Evolutionary conservation across 371 early-diverging fungal genomes (phyloP), one percentile per base, ranked within the genome.

Genomic region (Apophysomyces sp.): DNA sequence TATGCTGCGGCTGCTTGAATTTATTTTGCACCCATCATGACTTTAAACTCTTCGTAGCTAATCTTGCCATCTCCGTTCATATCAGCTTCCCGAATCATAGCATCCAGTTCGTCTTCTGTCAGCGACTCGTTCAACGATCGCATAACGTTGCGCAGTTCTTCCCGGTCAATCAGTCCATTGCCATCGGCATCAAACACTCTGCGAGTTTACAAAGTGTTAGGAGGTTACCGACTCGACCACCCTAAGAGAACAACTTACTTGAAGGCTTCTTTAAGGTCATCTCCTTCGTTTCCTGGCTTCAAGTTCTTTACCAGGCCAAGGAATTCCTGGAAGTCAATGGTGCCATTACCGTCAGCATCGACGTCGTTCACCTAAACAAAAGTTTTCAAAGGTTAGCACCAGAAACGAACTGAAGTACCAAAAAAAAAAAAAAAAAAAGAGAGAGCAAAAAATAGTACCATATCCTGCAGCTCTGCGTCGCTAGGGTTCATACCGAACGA

Each of bases 291-390:
- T 28, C 66, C 78, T n/a, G 68, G 37, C 41, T 73, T 73, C 29
- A 75, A 60, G 60, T 71, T 69, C 56, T 94, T 91, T 89, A 94
- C 93, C 86, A 96, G 86, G 32, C 92, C 87, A 63, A 94, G 72
- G 76, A 97, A 95, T 72, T 96, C 96, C 52, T 88, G 78, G 66
- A 95, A 95, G 74, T 96, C 97, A 64, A 96, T 92, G 55, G 84
- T 91, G 59, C 95, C 95, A 72, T 94, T 93, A 63, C 94, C 92
- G 81, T 95, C 93, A 51, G 92, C 89, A 79, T 97, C 97, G 29
- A 94, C 92, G 70, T 95, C 91, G 74, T 89, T 91, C 66, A 98
- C 89, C 80, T 79, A 49, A 11, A 15, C 18, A n/a, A 12, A 82
- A 34, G n/a, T 44, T 9, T 9, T 18, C 24, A 21, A 9, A 18